These are phyloP conservation scores for Suhomyces sp. DNA, from an alignment of 805 yeast genomes.

Conservation along the genomic window DNA sequence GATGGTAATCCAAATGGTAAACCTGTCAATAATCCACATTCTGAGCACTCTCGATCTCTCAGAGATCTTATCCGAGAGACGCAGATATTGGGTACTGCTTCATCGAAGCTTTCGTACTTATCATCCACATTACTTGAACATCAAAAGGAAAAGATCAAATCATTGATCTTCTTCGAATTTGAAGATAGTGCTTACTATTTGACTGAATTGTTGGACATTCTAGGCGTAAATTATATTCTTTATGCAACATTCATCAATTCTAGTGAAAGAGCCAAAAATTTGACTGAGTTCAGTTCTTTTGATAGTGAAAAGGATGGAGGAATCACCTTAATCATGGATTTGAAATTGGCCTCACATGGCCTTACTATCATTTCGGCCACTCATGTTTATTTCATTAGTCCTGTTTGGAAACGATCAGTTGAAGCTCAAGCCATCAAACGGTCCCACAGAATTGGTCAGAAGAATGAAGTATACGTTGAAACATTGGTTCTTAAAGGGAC, in stretches of 20 bases:
- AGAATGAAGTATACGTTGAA: conserved; percentile 63
- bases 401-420: conserved; percentile 66
- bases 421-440: conserved; percentile 79
- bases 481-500: conserved; percentile 62
- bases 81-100: conserved; percentile 56
- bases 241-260: conserved; percentile 62
- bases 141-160: conserved; percentile 46
- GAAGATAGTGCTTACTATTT: conserved; percentile 70
- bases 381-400: conserved; percentile 66
- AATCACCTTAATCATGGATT: conserved; percentile 61
- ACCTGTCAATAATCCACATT: not conserved
- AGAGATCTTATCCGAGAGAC: conserved; percentile 28
- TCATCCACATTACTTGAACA: conserved; percentile 55
- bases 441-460: conserved; percentile 75
- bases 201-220: conserved; percentile 60
- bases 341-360: conserved; percentile 68
- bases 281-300: conserved; percentile 49
- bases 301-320: conserved; percentile 40
- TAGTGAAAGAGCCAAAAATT: conserved; percentile 49
- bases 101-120: conserved; percentile 62
- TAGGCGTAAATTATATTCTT: conserved; percentile 60
- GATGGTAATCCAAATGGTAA: not conserved
- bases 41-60: not conserved
- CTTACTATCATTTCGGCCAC: conserved; percentile 68
- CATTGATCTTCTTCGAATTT: conserved; percentile 66